Evolutionary conservation across 768 basidiomycete species (phyloP), one percentile per base, ranked within the genome.

Genomic region (Crepidotus variabilis): DNA sequence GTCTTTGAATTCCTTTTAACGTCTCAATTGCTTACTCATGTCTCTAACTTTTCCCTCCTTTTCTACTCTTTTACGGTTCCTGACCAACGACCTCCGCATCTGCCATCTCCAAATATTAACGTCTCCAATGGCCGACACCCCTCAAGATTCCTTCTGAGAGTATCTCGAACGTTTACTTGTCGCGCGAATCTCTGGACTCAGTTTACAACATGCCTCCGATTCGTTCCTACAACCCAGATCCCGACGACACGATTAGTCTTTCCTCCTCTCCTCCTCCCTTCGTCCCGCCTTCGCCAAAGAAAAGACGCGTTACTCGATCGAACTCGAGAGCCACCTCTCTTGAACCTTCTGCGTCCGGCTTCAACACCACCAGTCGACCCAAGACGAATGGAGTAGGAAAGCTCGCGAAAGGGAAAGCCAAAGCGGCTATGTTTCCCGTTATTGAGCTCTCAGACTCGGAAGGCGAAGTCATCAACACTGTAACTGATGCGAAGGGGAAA

Each of bases 391-490:
- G 32, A 9, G 21, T 13, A 28, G 23, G 56, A 52, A 24, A 55
- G 47, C 2, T 47, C 51, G 35, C 52, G 43, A 33, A 61, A 60
- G 43, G 57, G 54, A 32, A 61, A 47, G 49, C 56, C 49, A 32
- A 56, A 34, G 28, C 60, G 18, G 49, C 10, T 24, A 33, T 22
- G 48, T 61, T 57, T 13, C 53, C 66, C 1, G 68, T 82, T 22
- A 81, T 84, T 57, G 82, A 82, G 60, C 68, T 84, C 58, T 72
- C 77, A 1, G 82, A 85, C 63, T 79, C 80, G 21, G 80, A 82
- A 6, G 50, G 55, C 47, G 51, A 54, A 9, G 35, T 7, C 1
- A 20, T 16, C 2, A 8, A 4, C 8, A n/a, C 6, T 6, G 45
- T 32, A 16, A 1, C 32, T 6, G 20, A 20, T 5, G 13, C 5